These are phyloP conservation scores for Camelina sativa DNA, from an alignment of 345 rosid genomes.

Conservation along the genomic window DNA sequence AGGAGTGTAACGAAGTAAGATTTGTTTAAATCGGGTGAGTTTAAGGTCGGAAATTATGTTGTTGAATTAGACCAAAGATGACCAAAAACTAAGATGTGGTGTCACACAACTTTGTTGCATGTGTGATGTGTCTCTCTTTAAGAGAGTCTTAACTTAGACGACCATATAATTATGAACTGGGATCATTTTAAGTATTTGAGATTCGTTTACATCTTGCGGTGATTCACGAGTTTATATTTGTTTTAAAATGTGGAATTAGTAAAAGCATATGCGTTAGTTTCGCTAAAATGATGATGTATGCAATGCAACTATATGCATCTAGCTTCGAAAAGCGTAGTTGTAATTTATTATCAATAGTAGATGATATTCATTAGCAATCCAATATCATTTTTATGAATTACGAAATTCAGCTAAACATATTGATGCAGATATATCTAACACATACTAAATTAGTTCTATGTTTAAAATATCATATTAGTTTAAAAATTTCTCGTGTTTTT, in stretches of 20 bases:
- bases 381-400: slow-evolving; percentile 4
- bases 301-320: slow-evolving; percentile 40
- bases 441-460: neutral
- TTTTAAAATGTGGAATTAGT: neutral
- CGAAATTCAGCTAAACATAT: neutral
- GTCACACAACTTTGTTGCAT: slow-evolving; percentile 38
- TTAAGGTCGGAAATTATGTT: slow-evolving; percentile 2
- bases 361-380: slow-evolving; percentile 19
- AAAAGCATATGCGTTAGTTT: slow-evolving; percentile 26
- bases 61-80: slow-evolving; percentile 38
- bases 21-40: neutral
- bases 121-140: slow-evolving; percentile 39
- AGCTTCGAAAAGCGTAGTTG: slow-evolving; percentile 16
- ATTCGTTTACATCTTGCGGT: neutral
- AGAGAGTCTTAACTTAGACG: neutral
- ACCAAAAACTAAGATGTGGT: slow-evolving; percentile 38
- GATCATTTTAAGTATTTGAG: neutral
- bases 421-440: neutral
- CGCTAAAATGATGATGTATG: slow-evolving; percentile 38
- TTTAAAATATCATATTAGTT: neutral
- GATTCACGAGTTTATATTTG: neutral
- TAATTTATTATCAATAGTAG: neutral
- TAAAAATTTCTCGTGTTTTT: neutral
- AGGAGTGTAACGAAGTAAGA: slow-evolving; percentile 29
- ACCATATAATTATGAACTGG: neutral